Percentiles rank a stretch among this genome's conserved stretches.
Evolutionary conservation across 805 yeast genomes (phyloP).

Genomic region (Barnettozyma populi): DNA sequence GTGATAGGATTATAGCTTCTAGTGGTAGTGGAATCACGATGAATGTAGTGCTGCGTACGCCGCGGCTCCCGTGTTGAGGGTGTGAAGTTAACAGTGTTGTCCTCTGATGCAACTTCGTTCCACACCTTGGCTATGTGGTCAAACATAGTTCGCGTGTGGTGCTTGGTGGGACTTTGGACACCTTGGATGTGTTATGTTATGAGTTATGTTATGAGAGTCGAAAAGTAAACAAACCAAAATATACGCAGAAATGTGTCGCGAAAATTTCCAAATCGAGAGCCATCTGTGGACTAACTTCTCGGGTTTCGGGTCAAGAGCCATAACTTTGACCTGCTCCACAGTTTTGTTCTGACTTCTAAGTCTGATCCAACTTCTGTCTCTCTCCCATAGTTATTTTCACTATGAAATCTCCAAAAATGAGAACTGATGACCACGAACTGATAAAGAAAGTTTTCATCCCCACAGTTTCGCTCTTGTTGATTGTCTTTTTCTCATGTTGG

Average conservation of each 20-base stretch:
- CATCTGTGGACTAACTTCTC: not conserved
- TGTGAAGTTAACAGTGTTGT: slow-evolving; percentile 11
- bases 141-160: slow-evolving; percentile 12
- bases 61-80: slow-evolving; percentile 9
- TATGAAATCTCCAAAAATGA: not conserved
- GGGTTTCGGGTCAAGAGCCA: not conserved
- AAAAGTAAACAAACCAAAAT: not conserved
- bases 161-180: not conserved
- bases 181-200: not conserved
- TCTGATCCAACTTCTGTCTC: not conserved
- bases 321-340: not conserved
- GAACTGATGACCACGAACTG: not conserved
- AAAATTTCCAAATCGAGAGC: not conserved
- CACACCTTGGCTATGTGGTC: slow-evolving; percentile 19
- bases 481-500: not conserved
- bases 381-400: not conserved
- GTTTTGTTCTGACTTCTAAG: not conserved
- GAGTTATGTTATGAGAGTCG: not conserved
- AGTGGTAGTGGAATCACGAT: slow-evolving; percentile 3
- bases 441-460: not conserved
- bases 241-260: not conserved
- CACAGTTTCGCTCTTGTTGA: not conserved
- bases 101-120: slow-evolving; percentile 20
- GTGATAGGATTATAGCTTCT: slow-evolving; percentile 6
- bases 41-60: slow-evolving; percentile 13